Evolutionary conservation across 1,284 basidiomycete genomes (phyloP), one percentile per base, ranked within the genome.

Genomic region (Sanghuangporus baumii): DNA sequence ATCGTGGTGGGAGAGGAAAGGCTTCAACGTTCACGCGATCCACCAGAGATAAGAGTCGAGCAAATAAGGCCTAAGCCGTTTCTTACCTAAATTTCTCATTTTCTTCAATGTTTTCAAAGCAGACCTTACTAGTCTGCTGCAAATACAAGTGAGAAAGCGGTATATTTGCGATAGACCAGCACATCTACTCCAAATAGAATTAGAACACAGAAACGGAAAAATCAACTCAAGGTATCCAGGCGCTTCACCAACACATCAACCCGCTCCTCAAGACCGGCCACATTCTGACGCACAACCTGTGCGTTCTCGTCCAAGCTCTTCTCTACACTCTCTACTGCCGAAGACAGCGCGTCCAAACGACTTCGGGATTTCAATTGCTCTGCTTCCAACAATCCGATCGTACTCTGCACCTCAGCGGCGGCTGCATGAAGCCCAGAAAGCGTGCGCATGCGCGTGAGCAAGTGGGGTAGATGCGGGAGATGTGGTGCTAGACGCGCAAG

Each of bases 401-500:
- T 82, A 52, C 78, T 81, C 61, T 95, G 81, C 66, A 98, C 94
- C 16, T 87, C 82, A 0, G 87, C 81, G 0, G 96, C 93, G 51
- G 90, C 87, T 0, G 89, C 81, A 72, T 99, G 96, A 63, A 99
- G 74, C 0, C 86, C 74, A 1, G 92, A 87, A 8, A 99, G 80
- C 9, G 94, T 94, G 55, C 91, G 85, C 36, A 99, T 77, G 3
- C 96, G 88, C 0, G 87, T 86, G 20, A 99, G 82, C n/a, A 99
- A 87, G 62, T 94, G 91, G 0, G 95, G 93, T 9, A 97, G 87
- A 63, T 98, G 88, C 0, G 96, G 94, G 0, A 98, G 78, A 0
- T 93, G 82, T 0, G 95, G 94, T 18, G 91, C 89, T 0, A 99
- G 82, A 0, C 95, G 87, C 9, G 87, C 84, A 2, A 98, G 80